These are phyloP conservation scores for Mortierella sp. DNA, from an alignment of 371 early-diverging fungal genomes.

Conservation along the genomic window DNA sequence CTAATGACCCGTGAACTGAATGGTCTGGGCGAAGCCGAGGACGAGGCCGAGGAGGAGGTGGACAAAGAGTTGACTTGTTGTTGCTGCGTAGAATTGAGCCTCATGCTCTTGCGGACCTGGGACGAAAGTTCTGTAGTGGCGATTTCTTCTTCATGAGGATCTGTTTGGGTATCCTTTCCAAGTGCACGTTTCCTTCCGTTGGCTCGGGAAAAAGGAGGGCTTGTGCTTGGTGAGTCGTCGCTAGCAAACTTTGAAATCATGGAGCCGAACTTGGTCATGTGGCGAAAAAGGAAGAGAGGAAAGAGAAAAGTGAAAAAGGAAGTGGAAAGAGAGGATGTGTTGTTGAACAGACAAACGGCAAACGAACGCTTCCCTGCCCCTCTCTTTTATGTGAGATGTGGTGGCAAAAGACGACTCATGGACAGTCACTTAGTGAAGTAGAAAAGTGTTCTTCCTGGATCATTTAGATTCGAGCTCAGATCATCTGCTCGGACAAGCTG, in stretches of 20 bases:
- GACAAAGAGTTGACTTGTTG: neutral
- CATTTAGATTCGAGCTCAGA: neutral
- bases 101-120: slow-evolving; percentile 20
- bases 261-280: slow-evolving; percentile 28
- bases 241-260: slow-evolving; percentile 40
- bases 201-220: neutral
- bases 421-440: neutral
- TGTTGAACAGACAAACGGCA: neutral
- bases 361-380: neutral
- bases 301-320: neutral
- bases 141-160: neutral
- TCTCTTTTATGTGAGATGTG: neutral
- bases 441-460: neutral
- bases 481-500: neutral
- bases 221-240: slow-evolving; percentile 11
- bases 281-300: neutral
- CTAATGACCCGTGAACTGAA: slow-evolving; percentile 22
- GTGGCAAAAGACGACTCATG: slow-evolving; percentile 8
- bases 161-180: neutral
- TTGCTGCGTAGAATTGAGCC: too few relatives aligned
- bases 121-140: slow-evolving; percentile 5
- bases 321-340: neutral
- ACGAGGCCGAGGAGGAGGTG: too few relatives aligned
- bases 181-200: slow-evolving; percentile 16
- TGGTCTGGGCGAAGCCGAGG: slow-evolving; percentile 3